phyloP scores from a whole-genome alignment of 257 asterid species.

The Anisodus acutangulus region DNA sequence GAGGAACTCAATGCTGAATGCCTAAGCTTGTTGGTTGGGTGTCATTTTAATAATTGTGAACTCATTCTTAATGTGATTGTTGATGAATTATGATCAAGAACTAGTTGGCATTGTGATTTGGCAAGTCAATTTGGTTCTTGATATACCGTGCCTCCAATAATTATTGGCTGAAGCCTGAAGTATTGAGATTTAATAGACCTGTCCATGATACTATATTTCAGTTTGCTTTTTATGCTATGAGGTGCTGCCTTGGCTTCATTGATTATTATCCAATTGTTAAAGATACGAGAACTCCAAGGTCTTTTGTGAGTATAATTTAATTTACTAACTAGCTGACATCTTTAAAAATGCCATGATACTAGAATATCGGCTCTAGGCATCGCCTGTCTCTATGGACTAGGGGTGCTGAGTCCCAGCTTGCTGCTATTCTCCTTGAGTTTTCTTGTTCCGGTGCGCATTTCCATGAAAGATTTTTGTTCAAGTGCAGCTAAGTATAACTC shows the following conservation, averaged over 20 bases:
- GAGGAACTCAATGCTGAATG: constrained; percentile 34
- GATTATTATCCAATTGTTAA: background rate
- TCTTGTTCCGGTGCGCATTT: background rate
- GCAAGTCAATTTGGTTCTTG: background rate
- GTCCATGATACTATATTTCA: background rate
- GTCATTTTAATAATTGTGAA: background rate
- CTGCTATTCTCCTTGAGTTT: background rate
- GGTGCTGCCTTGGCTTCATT: background rate
- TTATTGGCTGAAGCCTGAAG: background rate
- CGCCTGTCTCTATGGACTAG: too few species aligned
- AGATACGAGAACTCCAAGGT: background rate
- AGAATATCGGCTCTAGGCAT: background rate
- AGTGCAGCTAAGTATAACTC: background rate
- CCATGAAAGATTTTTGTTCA: background rate
- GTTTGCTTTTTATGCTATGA: background rate
- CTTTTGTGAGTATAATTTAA: background rate
- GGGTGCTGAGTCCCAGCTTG: background rate
- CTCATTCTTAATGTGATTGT: background rate
- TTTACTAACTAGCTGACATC: background rate
- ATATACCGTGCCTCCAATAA: background rate
- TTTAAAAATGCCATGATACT: background rate
- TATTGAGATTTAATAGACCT: background rate
- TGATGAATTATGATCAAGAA: background rate
- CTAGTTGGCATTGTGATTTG: background rate
- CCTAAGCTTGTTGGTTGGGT: constrained; percentile 23